Conservation (phyloP, 2,329 filamentous ascomycete genomes). For the Colletotrichum filicis region DNA sequence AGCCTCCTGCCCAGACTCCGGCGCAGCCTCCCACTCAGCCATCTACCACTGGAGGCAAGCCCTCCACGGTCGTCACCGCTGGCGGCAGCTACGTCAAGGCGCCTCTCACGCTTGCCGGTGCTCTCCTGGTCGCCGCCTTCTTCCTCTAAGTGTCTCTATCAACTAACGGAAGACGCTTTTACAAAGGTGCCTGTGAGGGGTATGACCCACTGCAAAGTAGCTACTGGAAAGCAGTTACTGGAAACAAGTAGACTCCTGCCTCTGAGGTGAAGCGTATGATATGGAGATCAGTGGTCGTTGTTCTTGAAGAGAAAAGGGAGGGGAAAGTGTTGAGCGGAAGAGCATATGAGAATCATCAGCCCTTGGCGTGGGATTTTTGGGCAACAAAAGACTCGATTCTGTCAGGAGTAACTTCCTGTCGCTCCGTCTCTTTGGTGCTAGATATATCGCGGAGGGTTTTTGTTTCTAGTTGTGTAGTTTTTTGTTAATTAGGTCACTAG, state of each 20-base stretch:
- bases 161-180: neutral
- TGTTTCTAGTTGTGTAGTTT: neutral
- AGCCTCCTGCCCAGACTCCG: slow-evolving; percentile 2
- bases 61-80: slow-evolving; percentile 21
- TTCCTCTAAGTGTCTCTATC: slow-evolving; percentile 17
- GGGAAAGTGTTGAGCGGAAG: neutral
- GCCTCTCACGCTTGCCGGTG: slow-evolving; percentile 10
- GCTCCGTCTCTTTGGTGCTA: no score
- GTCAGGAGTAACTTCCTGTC: neutral
- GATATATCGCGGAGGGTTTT: neutral
- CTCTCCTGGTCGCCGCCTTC: slow-evolving; percentile 6
- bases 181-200: neutral
- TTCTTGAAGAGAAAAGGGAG: neutral
- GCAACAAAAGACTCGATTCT: neutral
- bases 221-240: no score
- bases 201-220: neutral
- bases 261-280: neutral
- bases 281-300: neutral
- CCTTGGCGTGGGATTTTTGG: neutral
- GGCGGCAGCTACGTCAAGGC: slow-evolving; percentile 23
- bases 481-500: neutral
- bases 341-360: neutral
- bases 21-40: slow-evolving; percentile 2
- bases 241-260: neutral
- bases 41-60: neutral